Percentiles rank a stretch among this genome's conserved stretches.
Evolutionary conservation across 495 filamentous ascomycete genomes (phyloP).

Genomic region (Friedmanniomyces simplex): DNA sequence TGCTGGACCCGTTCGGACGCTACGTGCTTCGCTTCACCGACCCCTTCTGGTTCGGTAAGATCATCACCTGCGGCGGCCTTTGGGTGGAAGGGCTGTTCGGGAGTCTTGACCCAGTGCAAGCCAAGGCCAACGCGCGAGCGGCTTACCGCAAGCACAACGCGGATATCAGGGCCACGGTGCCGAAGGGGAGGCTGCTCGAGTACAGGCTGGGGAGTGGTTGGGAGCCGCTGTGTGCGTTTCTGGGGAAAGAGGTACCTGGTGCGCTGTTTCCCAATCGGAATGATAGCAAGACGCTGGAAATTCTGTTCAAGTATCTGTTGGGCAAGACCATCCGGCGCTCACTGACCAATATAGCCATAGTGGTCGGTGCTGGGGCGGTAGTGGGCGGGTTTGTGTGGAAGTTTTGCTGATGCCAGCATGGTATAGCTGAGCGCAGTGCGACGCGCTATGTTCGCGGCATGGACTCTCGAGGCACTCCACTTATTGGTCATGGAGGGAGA

Average conservation of each 20-base stretch:
- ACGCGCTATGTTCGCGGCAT: too few relatives aligned
- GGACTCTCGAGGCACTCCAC: too few relatives aligned
- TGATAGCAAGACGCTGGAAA: conserved; percentile 5
- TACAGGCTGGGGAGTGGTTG: conserved; percentile 17
- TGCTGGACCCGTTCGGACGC: not conserved
- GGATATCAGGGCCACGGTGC: conserved; percentile 5
- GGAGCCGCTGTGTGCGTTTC: conserved; percentile 21
- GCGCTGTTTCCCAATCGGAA: conserved; percentile 16
- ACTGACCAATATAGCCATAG: not conserved
- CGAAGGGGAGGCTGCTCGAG: conserved; percentile 13
- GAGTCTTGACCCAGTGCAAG: not conserved
- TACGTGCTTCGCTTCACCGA: conserved; percentile 5
- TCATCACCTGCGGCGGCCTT: not conserved
- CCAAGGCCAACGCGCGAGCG: conserved; percentile 9
- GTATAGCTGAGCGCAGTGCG: too few relatives aligned
- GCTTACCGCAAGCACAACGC: conserved; percentile 15
- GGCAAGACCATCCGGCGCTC: not conserved
- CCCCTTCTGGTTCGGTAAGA: conserved; percentile 8
- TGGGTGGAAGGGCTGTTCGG: conserved; percentile 5
- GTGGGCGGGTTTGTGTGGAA: not conserved
- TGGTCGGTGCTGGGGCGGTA: not conserved
- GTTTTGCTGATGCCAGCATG: not conserved
- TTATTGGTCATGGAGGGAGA: too few relatives aligned
- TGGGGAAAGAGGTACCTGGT: conserved; percentile 17
- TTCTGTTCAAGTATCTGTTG: not conserved